These are phyloP conservation scores for Ramaria rubella DNA, from an alignment of 768 basidiomycete species.

Conservation along the genomic window DNA sequence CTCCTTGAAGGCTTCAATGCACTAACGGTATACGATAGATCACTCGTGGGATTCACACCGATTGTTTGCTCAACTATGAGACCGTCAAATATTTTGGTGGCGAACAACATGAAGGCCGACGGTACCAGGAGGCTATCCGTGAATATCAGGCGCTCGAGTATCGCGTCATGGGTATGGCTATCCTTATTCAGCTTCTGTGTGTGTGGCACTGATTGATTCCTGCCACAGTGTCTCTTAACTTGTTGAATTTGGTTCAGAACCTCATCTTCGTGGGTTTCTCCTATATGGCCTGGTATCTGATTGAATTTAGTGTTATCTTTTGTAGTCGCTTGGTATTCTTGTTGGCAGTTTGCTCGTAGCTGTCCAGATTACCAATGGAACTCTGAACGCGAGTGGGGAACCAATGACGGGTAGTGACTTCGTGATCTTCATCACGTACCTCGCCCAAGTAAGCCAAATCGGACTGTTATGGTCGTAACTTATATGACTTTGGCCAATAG, in stretches of 20 bases:
- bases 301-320: neutral
- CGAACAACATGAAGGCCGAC: slow-evolving; percentile 67
- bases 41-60: slow-evolving; percentile 78
- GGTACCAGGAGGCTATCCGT: slow-evolving; percentile 64
- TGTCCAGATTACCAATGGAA: slow-evolving; percentile 50
- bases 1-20: slow-evolving; percentile 1
- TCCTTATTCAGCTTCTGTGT: neutral
- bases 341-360: slow-evolving; percentile 79
- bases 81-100: slow-evolving; percentile 89
- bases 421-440: slow-evolving; percentile 77
- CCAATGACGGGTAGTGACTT: slow-evolving; percentile 41
- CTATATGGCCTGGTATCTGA: neutral
- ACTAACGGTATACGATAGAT: slow-evolving; percentile 31
- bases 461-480: neutral
- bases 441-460: slow-evolving; percentile 55
- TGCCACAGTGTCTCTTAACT: slow-evolving; percentile 53
- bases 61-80: slow-evolving; percentile 74
- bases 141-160: slow-evolving; percentile 72
- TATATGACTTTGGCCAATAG: slow-evolving; percentile 26
- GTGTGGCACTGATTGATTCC: neutral
- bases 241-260: slow-evolving; percentile 74
- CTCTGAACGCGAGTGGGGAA: slow-evolving; percentile 30
- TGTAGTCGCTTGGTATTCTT: slow-evolving; percentile 69
- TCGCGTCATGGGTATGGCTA: slow-evolving; percentile 58
- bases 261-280: slow-evolving; percentile 59